phyloP scores from a whole-genome alignment of 1,284 basidiomycete genomes.

The Ganoderma multipileum region DNA sequence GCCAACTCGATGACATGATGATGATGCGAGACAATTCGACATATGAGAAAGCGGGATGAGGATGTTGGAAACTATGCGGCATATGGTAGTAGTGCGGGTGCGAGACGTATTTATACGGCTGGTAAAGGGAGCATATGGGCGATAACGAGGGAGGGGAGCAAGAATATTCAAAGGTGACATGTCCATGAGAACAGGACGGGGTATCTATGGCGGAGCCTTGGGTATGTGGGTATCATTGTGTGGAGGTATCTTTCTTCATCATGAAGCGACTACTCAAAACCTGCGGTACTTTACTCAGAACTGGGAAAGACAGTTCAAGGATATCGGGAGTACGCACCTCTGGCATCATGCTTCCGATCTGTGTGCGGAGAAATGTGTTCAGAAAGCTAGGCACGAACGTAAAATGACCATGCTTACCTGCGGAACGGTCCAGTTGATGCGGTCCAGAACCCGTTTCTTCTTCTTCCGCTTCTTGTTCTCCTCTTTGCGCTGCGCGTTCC shows the following conservation, averaged over 20 bases:
- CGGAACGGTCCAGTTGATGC: conserved; percentile 12
- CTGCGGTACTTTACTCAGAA: not conserved
- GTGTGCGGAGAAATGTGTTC: not conserved
- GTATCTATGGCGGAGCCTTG: not conserved
- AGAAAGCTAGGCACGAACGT: too few relatives aligned
- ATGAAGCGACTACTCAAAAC: not conserved
- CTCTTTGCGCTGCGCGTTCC: not conserved
- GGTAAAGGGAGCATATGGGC: not conserved
- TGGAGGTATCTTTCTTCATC: not conserved
- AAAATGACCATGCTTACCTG: conserved; percentile 8
- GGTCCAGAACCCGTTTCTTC: conserved; percentile 4
- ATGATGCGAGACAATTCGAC: not conserved
- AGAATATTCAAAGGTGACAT: not conserved
- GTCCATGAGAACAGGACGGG: not conserved
- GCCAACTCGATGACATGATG: not conserved
- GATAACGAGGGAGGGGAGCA: not conserved
- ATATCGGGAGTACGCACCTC: not conserved
- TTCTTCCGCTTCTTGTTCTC: not conserved
- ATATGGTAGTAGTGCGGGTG: not conserved
- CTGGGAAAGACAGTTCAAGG: not conserved
- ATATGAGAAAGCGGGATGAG: not conserved
- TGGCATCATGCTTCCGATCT: conserved; percentile 1
- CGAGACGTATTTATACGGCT: not conserved
- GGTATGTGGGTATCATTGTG: not conserved
- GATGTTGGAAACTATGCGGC: not conserved